Conservation (phyloP, 106 monocot species). For the Dioscorea zingiberensis region DNA sequence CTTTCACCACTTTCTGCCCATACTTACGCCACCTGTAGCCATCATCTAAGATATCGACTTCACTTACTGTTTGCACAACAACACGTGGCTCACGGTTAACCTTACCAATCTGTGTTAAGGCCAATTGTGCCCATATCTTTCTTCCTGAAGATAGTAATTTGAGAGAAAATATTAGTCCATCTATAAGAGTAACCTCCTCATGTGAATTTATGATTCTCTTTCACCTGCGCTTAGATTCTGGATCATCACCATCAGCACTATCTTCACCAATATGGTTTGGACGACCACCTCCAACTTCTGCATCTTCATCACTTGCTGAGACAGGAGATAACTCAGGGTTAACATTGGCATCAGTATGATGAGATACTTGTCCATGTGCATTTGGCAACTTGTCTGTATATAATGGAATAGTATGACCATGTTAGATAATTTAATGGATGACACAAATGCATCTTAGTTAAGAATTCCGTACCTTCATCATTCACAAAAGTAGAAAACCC, state of each 20-base stretch:
- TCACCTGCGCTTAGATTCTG: conserved; percentile 88
- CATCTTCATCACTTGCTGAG: conserved; percentile 59
- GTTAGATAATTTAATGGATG: neutral
- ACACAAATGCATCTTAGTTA: neutral
- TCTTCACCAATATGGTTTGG: conserved; percentile 39
- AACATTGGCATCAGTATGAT: conserved; percentile 30
- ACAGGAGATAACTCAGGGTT: conserved; percentile 41
- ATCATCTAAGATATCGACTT: conserved; percentile 98
- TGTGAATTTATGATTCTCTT: no score
- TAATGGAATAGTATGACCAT: neutral
- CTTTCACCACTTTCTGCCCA: conserved; percentile 99
- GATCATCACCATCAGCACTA: conserved; percentile 61
- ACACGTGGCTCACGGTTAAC: conserved; percentile 84
- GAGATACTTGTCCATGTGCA: conserved; percentile 16
- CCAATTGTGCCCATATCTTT: conserved; percentile 38
- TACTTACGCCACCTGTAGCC: conserved; percentile 99
- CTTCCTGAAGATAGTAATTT: conserved; percentile 45
- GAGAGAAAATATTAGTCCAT: no score
- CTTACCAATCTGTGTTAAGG: conserved; percentile 49
- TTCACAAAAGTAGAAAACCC: conserved; percentile 19
- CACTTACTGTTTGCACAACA: conserved; percentile 97
- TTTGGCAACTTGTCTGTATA: conserved; percentile 48
- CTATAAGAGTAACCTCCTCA: no score
- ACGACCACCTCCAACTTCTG: conserved; percentile 37
- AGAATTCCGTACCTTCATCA: conserved; percentile 31